Percentiles rank a stretch among this genome's conserved stretches.
These are phyloP conservation scores for Friedmanniomyces simplex DNA, from an alignment of 495 filamentous ascomycete species.

Conservation along the genomic window DNA sequence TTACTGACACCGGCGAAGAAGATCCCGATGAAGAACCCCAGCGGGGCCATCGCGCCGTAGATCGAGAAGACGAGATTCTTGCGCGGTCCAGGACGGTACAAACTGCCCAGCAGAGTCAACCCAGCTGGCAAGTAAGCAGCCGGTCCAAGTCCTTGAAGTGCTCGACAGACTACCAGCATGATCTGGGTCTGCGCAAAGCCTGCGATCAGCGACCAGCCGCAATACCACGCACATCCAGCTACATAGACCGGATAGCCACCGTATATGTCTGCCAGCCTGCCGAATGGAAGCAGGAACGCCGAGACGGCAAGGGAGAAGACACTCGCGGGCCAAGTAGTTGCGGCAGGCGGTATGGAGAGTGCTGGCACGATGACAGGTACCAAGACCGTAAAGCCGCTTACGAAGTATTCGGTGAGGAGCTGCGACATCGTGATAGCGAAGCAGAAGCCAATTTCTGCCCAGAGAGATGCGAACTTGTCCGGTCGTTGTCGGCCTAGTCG, in stretches of 20 bases:
- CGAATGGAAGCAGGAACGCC: slow-evolving; percentile 63
- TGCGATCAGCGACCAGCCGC: slow-evolving; percentile 57
- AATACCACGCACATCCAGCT: slow-evolving; percentile 58
- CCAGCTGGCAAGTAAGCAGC: slow-evolving; percentile 61
- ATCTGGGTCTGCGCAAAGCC: slow-evolving; percentile 58
- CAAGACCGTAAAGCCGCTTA: slow-evolving; percentile 77
- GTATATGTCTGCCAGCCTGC: slow-evolving; percentile 42
- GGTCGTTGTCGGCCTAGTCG: slow-evolving; percentile 62
- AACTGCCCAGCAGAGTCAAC: slow-evolving; percentile 67
- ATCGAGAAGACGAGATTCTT: slow-evolving; percentile 79
- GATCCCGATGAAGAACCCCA: slow-evolving; percentile 75
- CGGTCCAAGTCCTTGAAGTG: slow-evolving; percentile 65
- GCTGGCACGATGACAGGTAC: slow-evolving; percentile 54
- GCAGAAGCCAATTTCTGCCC: slow-evolving; percentile 58
- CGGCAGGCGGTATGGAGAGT: slow-evolving; percentile 52
- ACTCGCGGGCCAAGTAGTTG: slow-evolving; percentile 67
- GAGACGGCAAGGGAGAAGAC: slow-evolving; percentile 67
- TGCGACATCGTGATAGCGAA: slow-evolving; percentile 65
- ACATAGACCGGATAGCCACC: slow-evolving; percentile 66
- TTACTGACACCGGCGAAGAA: slow-evolving; percentile 74
- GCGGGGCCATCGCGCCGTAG: slow-evolving; percentile 63
- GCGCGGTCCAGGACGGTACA: slow-evolving; percentile 70
- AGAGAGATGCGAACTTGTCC: slow-evolving; percentile 45
- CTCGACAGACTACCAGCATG: slow-evolving; percentile 66
- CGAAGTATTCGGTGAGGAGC: slow-evolving; percentile 69